phyloP scores from a whole-genome alignment of 2,329 filamentous ascomycete genomes.

The Eutypella sp. region DNA sequence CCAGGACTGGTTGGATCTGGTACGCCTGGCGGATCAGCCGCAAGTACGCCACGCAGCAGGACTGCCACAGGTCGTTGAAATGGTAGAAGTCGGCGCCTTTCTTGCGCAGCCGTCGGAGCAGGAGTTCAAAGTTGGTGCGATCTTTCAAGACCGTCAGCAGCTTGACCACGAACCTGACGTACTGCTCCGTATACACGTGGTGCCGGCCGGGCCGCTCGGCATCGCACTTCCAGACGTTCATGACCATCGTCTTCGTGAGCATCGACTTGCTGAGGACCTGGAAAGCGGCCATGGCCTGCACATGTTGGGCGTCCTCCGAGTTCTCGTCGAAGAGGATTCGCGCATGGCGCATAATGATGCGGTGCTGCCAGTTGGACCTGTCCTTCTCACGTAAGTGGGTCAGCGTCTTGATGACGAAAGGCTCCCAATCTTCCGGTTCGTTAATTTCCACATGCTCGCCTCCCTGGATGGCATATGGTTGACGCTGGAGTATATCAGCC shows the following conservation, averaged over 20 bases:
- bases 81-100: constrained; percentile 72
- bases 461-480: constrained; percentile 48
- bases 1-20: constrained; percentile 39
- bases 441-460: constrained; percentile 45
- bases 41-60: constrained; percentile 49
- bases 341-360: constrained; percentile 74
- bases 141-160: constrained; percentile 73
- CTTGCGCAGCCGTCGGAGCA: constrained; percentile 75
- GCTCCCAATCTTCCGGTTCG: constrained; percentile 58
- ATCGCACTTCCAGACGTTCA: constrained; percentile 94
- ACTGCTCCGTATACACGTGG: constrained; percentile 86
- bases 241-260: constrained; percentile 91
- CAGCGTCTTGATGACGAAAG: constrained; percentile 48
- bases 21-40: constrained; percentile 47
- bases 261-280: constrained; percentile 65
- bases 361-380: constrained; percentile 93
- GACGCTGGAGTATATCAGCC: constrained; percentile 48
- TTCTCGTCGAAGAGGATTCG: constrained; percentile 48
- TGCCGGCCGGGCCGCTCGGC: constrained; percentile 78
- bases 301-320: constrained; percentile 36
- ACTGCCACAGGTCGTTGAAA: constrained; percentile 56
- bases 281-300: constrained; percentile 73
- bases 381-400: constrained; percentile 62
- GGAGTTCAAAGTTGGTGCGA: constrained; percentile 67
- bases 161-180: constrained; percentile 75